Percentiles rank a stretch among this genome's conserved stretches.
These are phyloP conservation scores for Loxodes magnus DNA, from an alignment of 73 alveolate genomes.

Conservation along the genomic window DNA sequence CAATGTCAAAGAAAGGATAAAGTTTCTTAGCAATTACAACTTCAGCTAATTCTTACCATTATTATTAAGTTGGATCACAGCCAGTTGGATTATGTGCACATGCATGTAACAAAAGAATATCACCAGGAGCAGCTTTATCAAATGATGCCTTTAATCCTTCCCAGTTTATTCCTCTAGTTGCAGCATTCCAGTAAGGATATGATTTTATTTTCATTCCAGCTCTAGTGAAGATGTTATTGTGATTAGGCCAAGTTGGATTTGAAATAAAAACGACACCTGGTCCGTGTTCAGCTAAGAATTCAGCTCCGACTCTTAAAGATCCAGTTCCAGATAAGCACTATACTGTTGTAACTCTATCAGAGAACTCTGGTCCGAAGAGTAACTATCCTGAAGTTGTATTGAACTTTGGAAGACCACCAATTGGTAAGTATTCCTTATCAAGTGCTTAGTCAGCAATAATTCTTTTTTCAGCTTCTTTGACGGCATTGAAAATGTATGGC, in stretches of 20 bases:
- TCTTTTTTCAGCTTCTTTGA: conserved; percentile 65
- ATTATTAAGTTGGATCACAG: conserved; percentile 83
- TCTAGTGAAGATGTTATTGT: conserved; percentile 55
- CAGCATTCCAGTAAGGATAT: conserved; percentile 78
- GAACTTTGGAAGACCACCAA: conserved; percentile 82
- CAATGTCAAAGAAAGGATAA: conserved; percentile 89
- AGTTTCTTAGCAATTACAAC: conserved; percentile 64
- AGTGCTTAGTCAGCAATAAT: conserved; percentile 56
- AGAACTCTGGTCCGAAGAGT: conserved; percentile 53
- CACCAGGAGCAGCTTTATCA: conserved; percentile 51
- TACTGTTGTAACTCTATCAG: conserved; percentile 37
- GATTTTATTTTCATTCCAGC: conserved; percentile 58
- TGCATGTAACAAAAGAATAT: conserved; percentile 85
- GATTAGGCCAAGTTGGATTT: conserved; percentile 96
- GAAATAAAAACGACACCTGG: conserved; percentile 44
- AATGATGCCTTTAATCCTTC: conserved; percentile 64
- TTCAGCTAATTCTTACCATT: conserved; percentile 66
- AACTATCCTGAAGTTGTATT: conserved; percentile 48
- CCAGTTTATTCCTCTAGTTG: conserved; percentile 64
- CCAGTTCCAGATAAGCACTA: conserved; percentile 94
- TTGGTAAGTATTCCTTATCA: conserved; percentile 89
- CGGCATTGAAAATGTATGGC: conserved; percentile 73
- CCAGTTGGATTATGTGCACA: conserved; percentile 99
- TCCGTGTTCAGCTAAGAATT: conserved; percentile 37
- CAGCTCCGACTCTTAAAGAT: conserved; percentile 79